These are phyloP conservation scores for Monsonia emarginata DNA, from an alignment of 441 rosid species.

Conservation along the genomic window DNA sequence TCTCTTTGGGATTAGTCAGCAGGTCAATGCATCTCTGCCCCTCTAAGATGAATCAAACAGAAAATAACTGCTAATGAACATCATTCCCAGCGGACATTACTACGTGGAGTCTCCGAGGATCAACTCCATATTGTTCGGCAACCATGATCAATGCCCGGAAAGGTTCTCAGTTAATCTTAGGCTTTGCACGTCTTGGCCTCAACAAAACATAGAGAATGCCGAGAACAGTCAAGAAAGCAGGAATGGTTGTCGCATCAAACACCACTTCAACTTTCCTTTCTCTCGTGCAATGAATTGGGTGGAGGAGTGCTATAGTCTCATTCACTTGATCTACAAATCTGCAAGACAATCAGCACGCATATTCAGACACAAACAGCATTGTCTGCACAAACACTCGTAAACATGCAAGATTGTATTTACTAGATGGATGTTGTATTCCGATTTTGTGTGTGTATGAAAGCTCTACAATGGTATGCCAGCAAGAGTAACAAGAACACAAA, in stretches of 20 bases:
- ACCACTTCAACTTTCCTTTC: conserved; percentile 63
- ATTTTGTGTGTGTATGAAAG: neutral
- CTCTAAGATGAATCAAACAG: conserved; percentile 8
- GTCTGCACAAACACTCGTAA: conserved; percentile 3
- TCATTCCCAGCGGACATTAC: neutral
- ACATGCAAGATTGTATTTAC: neutral
- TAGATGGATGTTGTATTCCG: neutral
- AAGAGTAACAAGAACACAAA: neutral
- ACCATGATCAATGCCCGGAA: conserved; percentile 10
- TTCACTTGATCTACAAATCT: conserved; percentile 79
- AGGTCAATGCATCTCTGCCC: conserved; percentile 7
- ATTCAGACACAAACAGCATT: neutral
- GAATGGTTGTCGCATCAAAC: conserved; percentile 66
- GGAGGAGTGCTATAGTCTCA: conserved; percentile 57
- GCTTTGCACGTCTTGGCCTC: conserved; percentile 76
- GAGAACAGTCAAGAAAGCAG: conserved; percentile 58
- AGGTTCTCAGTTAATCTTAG: conserved; percentile 66
- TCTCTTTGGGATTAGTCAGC: conserved; percentile 11
- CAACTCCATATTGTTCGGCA: neutral
- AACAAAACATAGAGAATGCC: conserved; percentile 52
- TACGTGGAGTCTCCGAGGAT: too few species aligned
- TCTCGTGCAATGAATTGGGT: conserved; percentile 81
- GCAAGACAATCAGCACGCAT: conserved; percentile 12
- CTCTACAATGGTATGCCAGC: neutral
- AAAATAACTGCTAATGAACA: too few species aligned